Base-by-base conservation (phyloP, 139 green algal species). In the Chlorella sp. region DNA sequence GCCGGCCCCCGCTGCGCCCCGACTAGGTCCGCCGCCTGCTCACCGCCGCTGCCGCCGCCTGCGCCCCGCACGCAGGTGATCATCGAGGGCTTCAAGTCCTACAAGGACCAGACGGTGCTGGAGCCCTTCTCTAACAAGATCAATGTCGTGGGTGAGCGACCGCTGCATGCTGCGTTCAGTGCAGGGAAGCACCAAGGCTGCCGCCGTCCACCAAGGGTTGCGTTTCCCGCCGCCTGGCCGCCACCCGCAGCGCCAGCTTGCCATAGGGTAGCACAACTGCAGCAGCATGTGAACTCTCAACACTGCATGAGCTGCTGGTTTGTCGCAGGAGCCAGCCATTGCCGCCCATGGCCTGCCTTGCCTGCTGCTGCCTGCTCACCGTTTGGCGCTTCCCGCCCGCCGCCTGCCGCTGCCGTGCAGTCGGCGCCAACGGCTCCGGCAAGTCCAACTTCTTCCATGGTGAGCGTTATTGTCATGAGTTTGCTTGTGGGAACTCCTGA, bases 391-490 rank as follows among this genome's bases (percentile, higher is more conserved):
- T 36, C 64, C 64, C 64, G 14, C 17, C 72, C 73, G 28, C 34
- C 76, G 26, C 76, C 41, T 64, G 51, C 0, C 54, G 16, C 32
- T 68, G 22, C 48, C 4, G 48, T 88, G 70, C 92, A 98, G 97
- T 99, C 32, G 97, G 97, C 19, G 95, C 97, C 22, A 99, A 99
- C 86, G 97, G 97, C n/a, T 98, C 96, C 2, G 97, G 97, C 24
- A 99, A 99, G 87, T 97, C 94, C 24, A 99, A 99, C 89, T 99
- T 99, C 85, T 99, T 99, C 85, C 93, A 99, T 83, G 96, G 96
- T 99, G 82, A 69, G 92, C n/a, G 19, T 4, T 34, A 9, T 44
- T 36, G 43, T 14, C 13, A 58, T 43, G 38, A 30, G n/a, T 20
- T 20, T 60, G 34, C 19, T 60, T 58, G 30, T 20, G 19, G n/a